Evolutionary conservation across 2,329 filamentous ascomycete species (phyloP), one percentile per base, ranked within the genome.

Genomic region (Triangularia setosa): DNA sequence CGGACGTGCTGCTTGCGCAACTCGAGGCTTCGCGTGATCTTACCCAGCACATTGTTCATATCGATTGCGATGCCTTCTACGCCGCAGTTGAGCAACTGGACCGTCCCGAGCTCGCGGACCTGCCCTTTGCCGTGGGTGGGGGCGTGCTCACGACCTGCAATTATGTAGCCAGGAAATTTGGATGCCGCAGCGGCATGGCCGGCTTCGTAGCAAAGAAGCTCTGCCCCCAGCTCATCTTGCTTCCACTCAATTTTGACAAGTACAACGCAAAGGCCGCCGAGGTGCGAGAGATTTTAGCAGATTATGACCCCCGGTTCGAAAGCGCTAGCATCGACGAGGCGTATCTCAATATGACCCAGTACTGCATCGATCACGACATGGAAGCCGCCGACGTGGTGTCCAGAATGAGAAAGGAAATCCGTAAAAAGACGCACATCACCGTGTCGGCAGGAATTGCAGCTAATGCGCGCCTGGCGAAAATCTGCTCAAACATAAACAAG

Each of bases 1-100:
- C 92, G 21, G 93, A 98, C 74, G 88, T 91, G 66, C 87, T 92
- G 66, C 88, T 98, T 61, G 82, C 87, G 0, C 87, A 94, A 71
- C 83, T 97, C 21, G 95, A 99, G 73, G 74, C 87, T 7, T 83
- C 84, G 1, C 85, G 95, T 56, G 93, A 98, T 73, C 80, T 99
- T 35, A 89, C 88, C 0, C 95, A 98, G 75, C 82, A 87, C 64
- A 86, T 98, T 24, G 90, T 98, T 0, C 95, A 99, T 74, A 85
- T 98, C 57, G 95, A 99, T 75, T 98, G 95, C 77, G 95, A 99
- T 79, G 95, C 95, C 16, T 99, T 99, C 77, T 99, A 70, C 54
- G 95, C 95, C 0, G 92, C 95, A 0, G 95, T 98, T 0, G 95
- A 98, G 75, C 91, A 89, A 69, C 83, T 93, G 2, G 89, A 92